Conservation (phyloP, 1,139 yeast species). For the Yamadazyma oceani region DNA sequence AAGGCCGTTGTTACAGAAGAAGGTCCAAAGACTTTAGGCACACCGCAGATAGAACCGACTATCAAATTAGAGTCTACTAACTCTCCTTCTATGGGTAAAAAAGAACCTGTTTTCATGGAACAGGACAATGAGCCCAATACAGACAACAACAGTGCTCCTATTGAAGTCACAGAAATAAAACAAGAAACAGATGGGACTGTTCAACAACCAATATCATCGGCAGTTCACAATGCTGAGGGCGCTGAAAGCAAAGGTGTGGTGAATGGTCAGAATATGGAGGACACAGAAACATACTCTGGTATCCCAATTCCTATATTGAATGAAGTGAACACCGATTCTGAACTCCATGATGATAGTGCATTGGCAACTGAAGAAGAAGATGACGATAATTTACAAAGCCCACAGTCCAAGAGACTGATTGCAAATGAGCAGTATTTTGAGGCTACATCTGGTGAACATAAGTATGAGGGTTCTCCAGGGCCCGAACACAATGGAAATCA, state of each 20-base stretch:
- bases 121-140: too few species aligned
- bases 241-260: too few species aligned
- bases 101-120: constrained; percentile 6
- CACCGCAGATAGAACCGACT: constrained; percentile 13
- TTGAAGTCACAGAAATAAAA: not conserved
- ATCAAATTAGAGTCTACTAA: constrained; percentile 6
- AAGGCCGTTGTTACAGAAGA: too few species aligned
- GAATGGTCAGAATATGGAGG: too few species aligned
- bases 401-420: constrained; percentile 11
- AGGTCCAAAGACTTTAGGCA: not conserved
- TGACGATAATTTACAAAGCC: constrained; percentile 9
- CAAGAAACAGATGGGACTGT: constrained; percentile 1
- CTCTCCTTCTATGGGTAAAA: not conserved
- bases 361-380: constrained; percentile 11
- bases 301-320: constrained; percentile 17
- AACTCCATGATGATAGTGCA: constrained; percentile 11
- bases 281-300: not conserved
- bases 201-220: constrained; percentile 2
- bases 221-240: too few species aligned
- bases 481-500: not conserved
- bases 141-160: too few species aligned
- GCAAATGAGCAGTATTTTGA: constrained; percentile 9
- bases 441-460: constrained; percentile 3
- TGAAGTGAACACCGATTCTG: constrained; percentile 15
- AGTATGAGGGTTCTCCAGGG: not conserved